Evolutionary conservation across 1,284 basidiomycete species (phyloP), one percentile per base, ranked within the genome.

Genomic region (Cryptococcus sp.): DNA sequence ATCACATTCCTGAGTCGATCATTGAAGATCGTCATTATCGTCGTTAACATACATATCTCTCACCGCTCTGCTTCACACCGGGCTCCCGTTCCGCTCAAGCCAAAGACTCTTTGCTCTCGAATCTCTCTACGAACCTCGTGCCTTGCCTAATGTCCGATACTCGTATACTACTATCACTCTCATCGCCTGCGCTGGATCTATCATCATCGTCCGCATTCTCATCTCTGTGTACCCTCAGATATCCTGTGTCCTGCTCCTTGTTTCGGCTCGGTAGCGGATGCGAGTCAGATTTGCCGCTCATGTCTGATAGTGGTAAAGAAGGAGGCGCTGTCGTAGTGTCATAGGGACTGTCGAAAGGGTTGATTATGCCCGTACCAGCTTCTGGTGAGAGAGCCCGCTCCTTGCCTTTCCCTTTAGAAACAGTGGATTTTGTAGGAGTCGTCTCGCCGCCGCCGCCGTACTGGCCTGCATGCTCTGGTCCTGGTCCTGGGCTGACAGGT

Each of bases 71-170:
- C 29, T 13, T 7, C 29, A 10, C 8, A 10, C 8, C 29, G 29
- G 8, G 29, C 29, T 10, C 29, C 8, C 8, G 29, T 34, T 13
- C 13, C 29, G 29, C 29, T 46, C 34, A 53, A 5, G 52, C 50
- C 34, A 58, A 44, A 22, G 56, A 58, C 37, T 59, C 57, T 20
- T 55, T 52, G 40, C 58, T 59, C 34, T 55, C 58, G 40, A 55
- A 59, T 26, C 54, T 41, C 39, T 59, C 58, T 6, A 59, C 53
- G 37, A 59, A 59, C n/a, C 58, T 59, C 25, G 52, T 34, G 13
- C 53, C 53, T 23, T 55, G 44, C 20, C 58, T 51, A n/a, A 59
- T 55, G 43, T 52, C 46, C 19, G 49, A 50, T 11, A 59, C 58
- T 26, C 53, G 46, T 7, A 55, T 50, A 54, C 56, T 58, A 10